Percentiles rank a stretch among this genome's conserved stretches.
These are phyloP conservation scores for Cyberlindnera sargentensis DNA, from an alignment of 805 yeast species.

Conservation along the genomic window DNA sequence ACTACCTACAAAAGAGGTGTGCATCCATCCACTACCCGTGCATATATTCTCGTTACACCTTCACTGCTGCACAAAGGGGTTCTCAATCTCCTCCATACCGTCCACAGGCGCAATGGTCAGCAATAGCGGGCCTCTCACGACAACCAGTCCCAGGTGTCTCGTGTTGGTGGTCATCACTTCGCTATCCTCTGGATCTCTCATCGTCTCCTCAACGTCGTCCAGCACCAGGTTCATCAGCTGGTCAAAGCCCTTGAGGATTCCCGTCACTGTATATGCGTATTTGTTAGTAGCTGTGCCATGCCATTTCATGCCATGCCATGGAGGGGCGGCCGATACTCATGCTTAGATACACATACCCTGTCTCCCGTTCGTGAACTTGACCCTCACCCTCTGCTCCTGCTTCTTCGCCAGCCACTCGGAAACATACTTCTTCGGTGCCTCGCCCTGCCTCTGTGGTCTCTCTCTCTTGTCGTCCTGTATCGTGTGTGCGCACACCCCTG, in stretches of 20 bases:
- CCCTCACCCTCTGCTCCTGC: constrained; percentile 64
- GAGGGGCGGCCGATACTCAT: too few relatives aligned
- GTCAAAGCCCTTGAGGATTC: constrained; percentile 77
- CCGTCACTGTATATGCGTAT: constrained; percentile 36
- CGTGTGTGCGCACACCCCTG: not conserved
- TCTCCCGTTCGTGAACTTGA: constrained; percentile 82
- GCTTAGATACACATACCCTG: constrained; percentile 29
- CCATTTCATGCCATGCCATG: not conserved
- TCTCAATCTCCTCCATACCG: constrained; percentile 63
- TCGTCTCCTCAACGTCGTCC: constrained; percentile 60
- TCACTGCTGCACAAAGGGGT: constrained; percentile 46
- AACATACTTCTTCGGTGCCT: constrained; percentile 78
- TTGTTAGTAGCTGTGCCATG: constrained; percentile 3
- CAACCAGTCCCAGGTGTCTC: constrained; percentile 69
- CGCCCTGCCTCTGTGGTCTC: constrained; percentile 24
- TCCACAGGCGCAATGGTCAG: constrained; percentile 65
- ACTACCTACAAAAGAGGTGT: too few relatives aligned
- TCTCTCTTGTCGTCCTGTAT: not conserved
- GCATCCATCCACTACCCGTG: too few relatives aligned
- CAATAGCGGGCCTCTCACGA: constrained; percentile 78
- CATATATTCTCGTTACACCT: not conserved
- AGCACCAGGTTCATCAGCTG: constrained; percentile 74
- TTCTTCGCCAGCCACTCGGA: constrained; percentile 74
- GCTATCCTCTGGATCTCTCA: constrained; percentile 63
- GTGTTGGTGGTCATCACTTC: constrained; percentile 46